Percentiles rank a stretch among this genome's conserved stretches.
Conservation (phyloP, 2,329 filamentous ascomycete genomes). For the Xylaria polymorpha region DNA sequence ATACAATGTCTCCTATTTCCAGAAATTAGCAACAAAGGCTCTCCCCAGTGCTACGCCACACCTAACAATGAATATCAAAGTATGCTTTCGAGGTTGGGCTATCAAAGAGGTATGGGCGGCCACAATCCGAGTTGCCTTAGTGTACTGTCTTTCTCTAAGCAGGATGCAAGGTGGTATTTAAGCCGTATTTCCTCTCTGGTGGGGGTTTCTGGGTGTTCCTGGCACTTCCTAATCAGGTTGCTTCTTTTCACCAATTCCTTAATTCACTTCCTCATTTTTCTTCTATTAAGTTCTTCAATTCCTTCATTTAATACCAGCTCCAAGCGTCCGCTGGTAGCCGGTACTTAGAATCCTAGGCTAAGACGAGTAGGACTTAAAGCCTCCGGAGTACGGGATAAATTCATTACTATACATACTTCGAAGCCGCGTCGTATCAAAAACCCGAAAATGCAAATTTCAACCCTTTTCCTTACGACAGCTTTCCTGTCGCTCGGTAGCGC, state of each 20-base stretch:
- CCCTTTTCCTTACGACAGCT: constrained; percentile 16
- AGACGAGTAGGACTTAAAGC: constrained; percentile 5
- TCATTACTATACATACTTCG: background rate
- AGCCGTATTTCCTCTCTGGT: background rate
- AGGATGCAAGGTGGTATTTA: constrained; percentile 3
- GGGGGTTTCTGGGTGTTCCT: background rate
- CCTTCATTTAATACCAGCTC: constrained; percentile 3
- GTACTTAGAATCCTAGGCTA: background rate
- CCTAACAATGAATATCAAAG: constrained; percentile 8
- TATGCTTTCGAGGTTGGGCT: background rate
- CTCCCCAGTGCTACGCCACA: background rate
- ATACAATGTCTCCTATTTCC: background rate
- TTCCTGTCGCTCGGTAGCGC: constrained; percentile 29
- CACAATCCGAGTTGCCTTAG: background rate
- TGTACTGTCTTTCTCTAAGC: background rate
- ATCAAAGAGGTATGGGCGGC: background rate
- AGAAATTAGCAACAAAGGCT: background rate
- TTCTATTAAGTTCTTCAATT: constrained; percentile 9
- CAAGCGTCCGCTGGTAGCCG: background rate
- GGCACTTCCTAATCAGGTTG: background rate
- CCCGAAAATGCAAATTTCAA: constrained; percentile 30
- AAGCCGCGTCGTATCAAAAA: background rate
- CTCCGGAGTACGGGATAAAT: background rate
- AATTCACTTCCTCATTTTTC: background rate
- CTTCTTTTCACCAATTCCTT: background rate